A percentile compares a stretch with the other conserved stretches of the same genome.
phyloP scores from a whole-genome alignment of 768 basidiomycete genomes.

The Boletus subparvulus region DNA sequence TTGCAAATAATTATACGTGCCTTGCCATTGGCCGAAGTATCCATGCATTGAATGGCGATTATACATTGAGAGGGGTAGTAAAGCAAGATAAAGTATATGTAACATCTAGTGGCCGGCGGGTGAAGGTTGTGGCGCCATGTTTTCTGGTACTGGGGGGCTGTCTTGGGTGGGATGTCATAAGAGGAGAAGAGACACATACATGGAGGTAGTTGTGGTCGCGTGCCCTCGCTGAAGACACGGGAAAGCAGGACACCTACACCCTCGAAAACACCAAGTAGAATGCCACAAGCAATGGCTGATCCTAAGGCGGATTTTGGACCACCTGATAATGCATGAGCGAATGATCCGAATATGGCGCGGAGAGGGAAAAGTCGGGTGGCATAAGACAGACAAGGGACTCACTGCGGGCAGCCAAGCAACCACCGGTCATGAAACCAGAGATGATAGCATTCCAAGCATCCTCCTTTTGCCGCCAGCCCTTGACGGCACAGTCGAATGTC shows the following conservation, averaged over 20 bases:
- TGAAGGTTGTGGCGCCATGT: conserved; percentile 51
- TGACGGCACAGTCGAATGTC: conserved; percentile 97
- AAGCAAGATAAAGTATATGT: conserved; percentile 27
- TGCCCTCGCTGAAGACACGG: conserved; percentile 82
- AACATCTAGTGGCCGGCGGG: conserved; percentile 52
- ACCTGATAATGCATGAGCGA: conserved; percentile 47
- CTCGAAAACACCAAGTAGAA: conserved; percentile 90
- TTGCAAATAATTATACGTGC: conserved; percentile 11
- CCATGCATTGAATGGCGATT: conserved; percentile 37
- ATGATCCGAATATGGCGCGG: not conserved
- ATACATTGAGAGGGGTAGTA: conserved; percentile 38
- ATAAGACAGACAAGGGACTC: conserved; percentile 35
- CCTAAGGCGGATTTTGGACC: conserved; percentile 89
- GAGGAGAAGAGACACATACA: conserved; percentile 45
- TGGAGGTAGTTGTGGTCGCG: conserved; percentile 77
- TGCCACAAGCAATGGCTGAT: conserved; percentile 95
- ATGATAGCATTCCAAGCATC: conserved; percentile 99
- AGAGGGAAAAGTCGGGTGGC: not conserved
- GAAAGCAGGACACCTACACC: conserved; percentile 93
- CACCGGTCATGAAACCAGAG: conserved; percentile 98
- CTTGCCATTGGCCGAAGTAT: conserved; percentile 29
- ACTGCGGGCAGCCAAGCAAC: conserved; percentile 93
- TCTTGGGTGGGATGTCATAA: conserved; percentile 5
- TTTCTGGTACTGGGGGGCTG: conserved; percentile 47
- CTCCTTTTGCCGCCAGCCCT: conserved; percentile 95